phyloP scores from a whole-genome alignment of 306 rosid species.

The Gynostemma pentaphyllum region DNA sequence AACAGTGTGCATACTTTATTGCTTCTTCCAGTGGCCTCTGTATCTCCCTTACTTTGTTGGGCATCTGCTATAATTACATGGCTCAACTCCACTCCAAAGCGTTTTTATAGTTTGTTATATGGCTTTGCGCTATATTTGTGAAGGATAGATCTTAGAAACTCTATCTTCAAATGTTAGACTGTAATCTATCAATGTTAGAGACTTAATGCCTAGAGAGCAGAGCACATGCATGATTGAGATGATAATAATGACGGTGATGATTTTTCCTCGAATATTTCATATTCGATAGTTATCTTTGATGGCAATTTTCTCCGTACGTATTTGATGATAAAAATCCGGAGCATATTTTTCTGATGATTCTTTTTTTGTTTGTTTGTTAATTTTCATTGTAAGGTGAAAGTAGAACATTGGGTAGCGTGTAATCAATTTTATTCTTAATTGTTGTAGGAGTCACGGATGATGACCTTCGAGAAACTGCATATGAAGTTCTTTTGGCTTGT shows the following conservation, averaged over 20 bases:
- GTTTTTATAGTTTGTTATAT: no score
- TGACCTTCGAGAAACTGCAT: slow-evolving; percentile 90
- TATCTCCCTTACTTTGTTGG: background rate
- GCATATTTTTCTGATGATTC: no score
- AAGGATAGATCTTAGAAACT: background rate
- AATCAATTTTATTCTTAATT: background rate
- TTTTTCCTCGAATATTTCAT: no score
- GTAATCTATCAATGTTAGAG: background rate
- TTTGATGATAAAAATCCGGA: background rate
- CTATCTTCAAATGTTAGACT: background rate
- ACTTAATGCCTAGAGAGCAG: background rate
- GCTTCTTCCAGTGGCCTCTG: background rate
- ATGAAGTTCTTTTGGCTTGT: slow-evolving; percentile 87
- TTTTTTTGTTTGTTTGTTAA: no score
- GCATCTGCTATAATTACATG: background rate
- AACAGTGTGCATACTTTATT: background rate
- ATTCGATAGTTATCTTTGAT: background rate
- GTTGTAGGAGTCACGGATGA: slow-evolving; percentile 66
- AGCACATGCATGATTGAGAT: background rate
- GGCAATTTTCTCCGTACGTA: background rate
- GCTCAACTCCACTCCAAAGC: background rate
- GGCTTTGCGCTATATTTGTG: background rate
- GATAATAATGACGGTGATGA: background rate
- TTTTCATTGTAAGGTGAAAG: background rate
- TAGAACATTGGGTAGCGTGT: background rate